Base-by-base conservation (phyloP, 179 eudicot genomes). In the Heliamphora pulchella region DNA sequence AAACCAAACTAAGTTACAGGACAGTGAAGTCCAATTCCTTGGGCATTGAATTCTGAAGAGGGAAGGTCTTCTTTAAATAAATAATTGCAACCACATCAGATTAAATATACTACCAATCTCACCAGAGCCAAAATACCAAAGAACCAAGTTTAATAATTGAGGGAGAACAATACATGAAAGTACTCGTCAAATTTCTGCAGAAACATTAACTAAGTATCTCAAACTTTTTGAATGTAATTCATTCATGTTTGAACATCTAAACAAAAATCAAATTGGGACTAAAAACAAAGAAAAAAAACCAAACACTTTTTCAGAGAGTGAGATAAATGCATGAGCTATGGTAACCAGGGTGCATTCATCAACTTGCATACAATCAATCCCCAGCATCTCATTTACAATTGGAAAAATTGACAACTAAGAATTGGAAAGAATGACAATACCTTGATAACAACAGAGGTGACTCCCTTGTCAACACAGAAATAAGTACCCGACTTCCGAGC, bases 391-490 rank as follows among this genome's bases (percentile, higher is more conserved):
- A 39, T 18, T 22, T n/a, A 50, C 55, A 9, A 15, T 9, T 67
- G 51, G 1, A 50, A 31, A 2, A 59, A 20, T 31, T 31, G 31
- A 31, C 31, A 31, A 31, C 31, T 31, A 31, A 31, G 31, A 44
- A 70, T 1, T 0, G 31, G 8, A 51, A 54, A 82, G 8, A 80
- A n/a, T 22, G 67, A 74, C 0, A 72, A 22, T 89, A 95, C 97
- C 97, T 95, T 95, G 86, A 95, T 93, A 68, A 95, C 98, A 81
- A 95, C 98, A 64, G 98, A 89, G 15, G 98, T 95, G 79, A 95
- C 98, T 68, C 97, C 89, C 85, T 95, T 93, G 85, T 95, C 97
- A 58, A 84, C 92, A 54, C 98, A 95, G 75, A 95, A 95, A 78
- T 89, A 95, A 43, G 98, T 93, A 53, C 86, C 93, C 0, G 98